These are phyloP conservation scores for Brassica incana DNA, from an alignment of 345 rosid genomes.

Conservation along the genomic window DNA sequence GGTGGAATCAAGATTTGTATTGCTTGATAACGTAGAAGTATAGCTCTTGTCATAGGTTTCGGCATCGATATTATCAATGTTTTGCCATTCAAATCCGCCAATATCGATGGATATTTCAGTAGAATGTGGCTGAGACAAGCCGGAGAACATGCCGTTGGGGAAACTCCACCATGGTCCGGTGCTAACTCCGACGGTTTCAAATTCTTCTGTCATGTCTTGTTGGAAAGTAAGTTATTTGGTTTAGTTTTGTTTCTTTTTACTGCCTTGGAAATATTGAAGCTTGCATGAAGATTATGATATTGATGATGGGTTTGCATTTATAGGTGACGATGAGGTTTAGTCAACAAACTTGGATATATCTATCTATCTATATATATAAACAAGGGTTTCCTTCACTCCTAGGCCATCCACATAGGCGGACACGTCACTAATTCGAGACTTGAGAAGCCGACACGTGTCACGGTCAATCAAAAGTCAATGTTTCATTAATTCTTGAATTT, in stretches of 20 bases:
- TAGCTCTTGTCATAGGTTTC: constrained; percentile 29
- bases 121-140: constrained; percentile 47
- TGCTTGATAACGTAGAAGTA: constrained; percentile 13
- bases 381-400: too few species aligned
- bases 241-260: neutral
- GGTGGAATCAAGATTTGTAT: constrained; percentile 42
- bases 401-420: too few species aligned
- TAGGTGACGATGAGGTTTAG: constrained; percentile 11
- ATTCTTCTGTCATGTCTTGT: constrained; percentile 40
- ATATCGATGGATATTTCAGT: constrained; percentile 29
- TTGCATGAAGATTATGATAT: constrained; percentile 18
- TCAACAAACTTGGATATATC: constrained; percentile 4
- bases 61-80: constrained; percentile 39
- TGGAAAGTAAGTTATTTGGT: constrained; percentile 7
- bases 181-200: constrained; percentile 50
- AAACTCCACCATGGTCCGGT: constrained; percentile 70
- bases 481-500: too few species aligned
- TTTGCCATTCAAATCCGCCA: constrained; percentile 41
- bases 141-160: constrained; percentile 41
- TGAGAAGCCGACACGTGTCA: too few species aligned
- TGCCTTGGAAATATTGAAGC: constrained; percentile 10
- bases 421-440: too few species aligned
- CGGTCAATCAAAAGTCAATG: too few species aligned
- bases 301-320: constrained; percentile 4
- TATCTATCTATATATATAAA: too few species aligned